phyloP scores from a whole-genome alignment of 2,329 filamentous ascomycete species.

The Chaetomium sp. region DNA sequence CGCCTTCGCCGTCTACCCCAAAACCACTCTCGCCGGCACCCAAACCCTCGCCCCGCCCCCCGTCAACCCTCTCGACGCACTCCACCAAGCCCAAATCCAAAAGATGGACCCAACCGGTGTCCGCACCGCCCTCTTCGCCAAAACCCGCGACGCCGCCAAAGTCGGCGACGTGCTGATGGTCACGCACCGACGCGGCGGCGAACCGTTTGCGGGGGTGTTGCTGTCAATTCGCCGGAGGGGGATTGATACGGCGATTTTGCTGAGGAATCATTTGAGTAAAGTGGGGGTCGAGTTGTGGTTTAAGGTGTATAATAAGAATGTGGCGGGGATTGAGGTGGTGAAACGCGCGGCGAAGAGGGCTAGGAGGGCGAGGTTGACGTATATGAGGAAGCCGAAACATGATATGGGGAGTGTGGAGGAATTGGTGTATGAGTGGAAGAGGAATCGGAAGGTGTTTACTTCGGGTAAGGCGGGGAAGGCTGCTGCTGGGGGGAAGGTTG shows the following conservation, averaged over 20 bases:
- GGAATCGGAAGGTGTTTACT: conserved; percentile 35
- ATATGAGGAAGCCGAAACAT: conserved; percentile 82
- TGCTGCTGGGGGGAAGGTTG: conserved; percentile 14
- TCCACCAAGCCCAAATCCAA: conserved; percentile 63
- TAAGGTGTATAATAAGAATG: conserved; percentile 87
- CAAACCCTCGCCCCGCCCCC: conserved; percentile 15
- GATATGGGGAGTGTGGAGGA: conserved; percentile 82
- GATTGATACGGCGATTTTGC: conserved; percentile 78
- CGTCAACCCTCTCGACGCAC: conserved; percentile 55
- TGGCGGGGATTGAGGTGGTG: conserved; percentile 88
- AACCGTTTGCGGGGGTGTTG: conserved; percentile 85
- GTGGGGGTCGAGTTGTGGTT: conserved; percentile 96
- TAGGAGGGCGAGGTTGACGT: conserved; percentile 80
- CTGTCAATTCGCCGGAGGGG: conserved; percentile 83
- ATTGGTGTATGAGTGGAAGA: conserved; percentile 58
- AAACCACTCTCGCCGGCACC: conserved; percentile 11
- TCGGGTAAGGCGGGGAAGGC: conserved; percentile 22
- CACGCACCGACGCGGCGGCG: conserved; percentile 67
- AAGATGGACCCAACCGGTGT: conserved; percentile 79
- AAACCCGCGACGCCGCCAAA: conserved; percentile 65
- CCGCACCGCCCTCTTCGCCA: conserved; percentile 74
- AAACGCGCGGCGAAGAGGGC: conserved; percentile 79
- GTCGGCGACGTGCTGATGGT: conserved; percentile 90
- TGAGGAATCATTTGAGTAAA: conserved; percentile 79
- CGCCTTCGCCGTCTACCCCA: conserved; percentile 44